Evolutionary conservation across 805 yeast species (phyloP).

Genomic region (Isabelozyma heimii): DNA sequence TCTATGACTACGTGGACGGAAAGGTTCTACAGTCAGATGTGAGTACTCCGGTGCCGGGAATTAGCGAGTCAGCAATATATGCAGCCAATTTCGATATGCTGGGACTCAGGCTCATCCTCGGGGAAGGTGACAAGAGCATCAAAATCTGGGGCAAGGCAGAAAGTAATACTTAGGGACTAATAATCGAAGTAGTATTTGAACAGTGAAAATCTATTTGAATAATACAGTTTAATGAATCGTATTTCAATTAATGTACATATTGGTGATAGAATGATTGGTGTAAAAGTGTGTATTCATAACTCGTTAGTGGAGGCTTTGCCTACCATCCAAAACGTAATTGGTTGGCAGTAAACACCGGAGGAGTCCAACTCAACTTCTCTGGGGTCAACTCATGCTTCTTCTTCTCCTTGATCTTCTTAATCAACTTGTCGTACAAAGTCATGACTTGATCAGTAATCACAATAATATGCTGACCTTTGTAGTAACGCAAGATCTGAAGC

Average conservation of each 20-base stretch:
- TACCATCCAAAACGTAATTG: constrained; percentile 95
- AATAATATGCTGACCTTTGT: constrained; percentile 90
- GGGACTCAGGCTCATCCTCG: constrained; percentile 78
- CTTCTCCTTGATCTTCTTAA: constrained; percentile 53
- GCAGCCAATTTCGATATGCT: constrained; percentile 74
- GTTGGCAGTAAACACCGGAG: constrained; percentile 94
- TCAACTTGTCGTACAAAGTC: constrained; percentile 66
- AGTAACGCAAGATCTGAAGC: constrained; percentile 82
- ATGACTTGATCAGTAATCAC: constrained; percentile 82
- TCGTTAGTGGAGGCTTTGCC: constrained; percentile 7
- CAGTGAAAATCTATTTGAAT: too few species aligned
- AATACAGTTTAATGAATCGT: too few species aligned
- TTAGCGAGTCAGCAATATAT: constrained; percentile 65
- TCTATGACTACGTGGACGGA: constrained; percentile 78
- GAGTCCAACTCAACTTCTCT: constrained; percentile 77
- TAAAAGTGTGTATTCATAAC: background rate
- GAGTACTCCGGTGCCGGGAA: constrained; percentile 67
- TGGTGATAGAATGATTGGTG: constrained; percentile 5
- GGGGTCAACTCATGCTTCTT: constrained; percentile 78
- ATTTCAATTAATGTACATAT: too few species aligned
- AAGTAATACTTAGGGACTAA: too few species aligned
- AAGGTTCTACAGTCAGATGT: constrained; percentile 51
- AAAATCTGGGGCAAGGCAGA: constrained; percentile 56
- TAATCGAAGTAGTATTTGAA: too few species aligned
- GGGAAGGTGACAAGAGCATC: constrained; percentile 87